Evolutionary conservation across 805 yeast genomes (phyloP).

Genomic region (Cyberlindnera americana): DNA sequence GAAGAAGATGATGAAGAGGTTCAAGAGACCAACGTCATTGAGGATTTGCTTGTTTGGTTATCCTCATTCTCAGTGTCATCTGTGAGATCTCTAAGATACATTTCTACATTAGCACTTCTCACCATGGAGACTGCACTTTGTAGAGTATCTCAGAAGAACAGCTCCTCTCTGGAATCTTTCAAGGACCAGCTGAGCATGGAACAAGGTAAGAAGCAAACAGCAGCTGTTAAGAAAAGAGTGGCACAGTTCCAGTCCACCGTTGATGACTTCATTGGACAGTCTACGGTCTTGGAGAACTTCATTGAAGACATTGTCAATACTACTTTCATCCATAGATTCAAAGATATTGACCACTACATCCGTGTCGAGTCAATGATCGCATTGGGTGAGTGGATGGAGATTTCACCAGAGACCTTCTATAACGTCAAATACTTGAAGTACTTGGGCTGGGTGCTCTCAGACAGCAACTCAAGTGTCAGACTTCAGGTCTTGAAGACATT

Average conservation of each 20-base stretch:
- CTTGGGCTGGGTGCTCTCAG: constrained; percentile 85
- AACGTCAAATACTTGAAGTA: constrained; percentile 69
- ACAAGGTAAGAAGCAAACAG: constrained; percentile 31
- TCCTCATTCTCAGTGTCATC: constrained; percentile 66
- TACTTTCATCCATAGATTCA: constrained; percentile 70
- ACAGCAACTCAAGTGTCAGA: constrained; percentile 57
- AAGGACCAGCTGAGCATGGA: constrained; percentile 36
- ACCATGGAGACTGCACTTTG: constrained; percentile 60
- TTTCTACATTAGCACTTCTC: constrained; percentile 58
- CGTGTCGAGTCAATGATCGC: constrained; percentile 64
- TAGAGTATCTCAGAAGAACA: constrained; percentile 37
- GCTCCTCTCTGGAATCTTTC: constrained; percentile 35
- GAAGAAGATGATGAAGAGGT: constrained; percentile 31
- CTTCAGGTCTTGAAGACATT: constrained; percentile 59
- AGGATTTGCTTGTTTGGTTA: constrained; percentile 68
- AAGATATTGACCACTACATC: constrained; percentile 72
- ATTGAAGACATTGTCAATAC: constrained; percentile 64
- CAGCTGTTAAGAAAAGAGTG: constrained; percentile 39
- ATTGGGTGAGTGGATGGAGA: constrained; percentile 69
- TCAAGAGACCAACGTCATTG: constrained; percentile 41
- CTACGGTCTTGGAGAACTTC: constrained; percentile 49
- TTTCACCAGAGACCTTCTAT: constrained; percentile 66
- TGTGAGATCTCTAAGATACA: constrained; percentile 66
- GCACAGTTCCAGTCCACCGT: constrained; percentile 43
- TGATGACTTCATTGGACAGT: constrained; percentile 42